A percentile compares a stretch with the other conserved stretches of the same genome.
These are phyloP conservation scores for Yamadazyma phyllophila DNA, from an alignment of 805 yeast species.

Conservation along the genomic window DNA sequence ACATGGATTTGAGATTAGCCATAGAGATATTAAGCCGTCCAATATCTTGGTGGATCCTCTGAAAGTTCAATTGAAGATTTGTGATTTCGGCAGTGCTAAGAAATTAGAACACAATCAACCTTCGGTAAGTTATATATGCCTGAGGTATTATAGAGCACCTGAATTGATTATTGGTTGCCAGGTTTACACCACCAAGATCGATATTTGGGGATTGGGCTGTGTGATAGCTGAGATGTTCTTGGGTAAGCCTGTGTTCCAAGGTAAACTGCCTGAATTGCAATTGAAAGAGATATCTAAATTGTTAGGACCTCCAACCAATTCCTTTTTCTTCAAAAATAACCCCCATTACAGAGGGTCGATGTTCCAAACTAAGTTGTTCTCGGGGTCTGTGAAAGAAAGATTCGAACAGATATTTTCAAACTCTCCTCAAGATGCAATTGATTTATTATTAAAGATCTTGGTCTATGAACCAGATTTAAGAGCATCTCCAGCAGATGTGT, in stretches of 20 bases:
- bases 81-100: slow-evolving; percentile 86
- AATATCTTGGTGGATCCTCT: slow-evolving; percentile 75
- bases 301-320: slow-evolving; percentile 78
- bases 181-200: slow-evolving; percentile 85
- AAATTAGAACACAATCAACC: slow-evolving; percentile 75
- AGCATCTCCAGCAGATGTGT: slow-evolving; percentile 73
- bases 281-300: slow-evolving; percentile 86
- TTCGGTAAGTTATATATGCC: slow-evolving; percentile 93
- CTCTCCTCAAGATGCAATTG: slow-evolving; percentile 84
- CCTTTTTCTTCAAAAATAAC: slow-evolving; percentile 70
- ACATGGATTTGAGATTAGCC: slow-evolving; percentile 78
- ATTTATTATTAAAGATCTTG: slow-evolving; percentile 73
- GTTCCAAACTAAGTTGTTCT: slow-evolving; percentile 62
- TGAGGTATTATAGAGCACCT: slow-evolving; percentile 94
- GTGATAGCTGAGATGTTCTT: slow-evolving; percentile 91
- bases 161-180: slow-evolving; percentile 91
- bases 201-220: slow-evolving; percentile 97
- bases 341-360: slow-evolving; percentile 75
- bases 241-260: slow-evolving; percentile 94
- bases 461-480: slow-evolving; percentile 89
- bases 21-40: slow-evolving; percentile 82
- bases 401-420: slow-evolving; percentile 51
- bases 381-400: slow-evolving; percentile 52
- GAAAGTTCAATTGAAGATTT: slow-evolving; percentile 64
- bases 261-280: slow-evolving; percentile 84